Evolutionary conservation across 768 basidiomycete genomes (phyloP).

Genomic region (Naematelia aurantialba): DNA sequence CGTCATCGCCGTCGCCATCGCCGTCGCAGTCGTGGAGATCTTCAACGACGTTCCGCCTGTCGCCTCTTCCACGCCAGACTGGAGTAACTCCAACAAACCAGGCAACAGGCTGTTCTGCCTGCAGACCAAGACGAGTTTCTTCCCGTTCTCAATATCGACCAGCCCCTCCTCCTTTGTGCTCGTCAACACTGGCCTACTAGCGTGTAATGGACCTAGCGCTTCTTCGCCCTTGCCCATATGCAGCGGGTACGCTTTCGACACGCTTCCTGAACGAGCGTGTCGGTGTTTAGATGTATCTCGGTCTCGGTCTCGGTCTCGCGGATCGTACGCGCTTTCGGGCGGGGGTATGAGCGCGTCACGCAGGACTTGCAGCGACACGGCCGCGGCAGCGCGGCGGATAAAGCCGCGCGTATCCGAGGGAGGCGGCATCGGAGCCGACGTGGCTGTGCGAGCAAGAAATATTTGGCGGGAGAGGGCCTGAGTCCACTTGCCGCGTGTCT

Average conservation of each 20-base stretch:
- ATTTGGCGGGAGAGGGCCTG: slow-evolving; percentile 30
- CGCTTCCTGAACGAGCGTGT: slow-evolving; percentile 39
- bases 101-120: slow-evolving; percentile 85
- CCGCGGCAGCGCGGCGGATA: slow-evolving; percentile 64
- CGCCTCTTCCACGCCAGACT: slow-evolving; percentile 21
- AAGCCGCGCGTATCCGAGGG: slow-evolving; percentile 4
- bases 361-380: slow-evolving; percentile 74
- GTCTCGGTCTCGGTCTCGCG: not conserved
- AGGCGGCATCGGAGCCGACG: not conserved
- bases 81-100: slow-evolving; percentile 60
- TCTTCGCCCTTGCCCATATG: not conserved
- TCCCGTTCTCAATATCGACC: slow-evolving; percentile 69
- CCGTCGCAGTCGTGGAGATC: not conserved
- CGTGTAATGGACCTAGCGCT: slow-evolving; percentile 2
- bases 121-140: slow-evolving; percentile 77
- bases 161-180: slow-evolving; percentile 54
- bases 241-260: slow-evolving; percentile 9
- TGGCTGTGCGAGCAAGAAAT: slow-evolving; percentile 4
- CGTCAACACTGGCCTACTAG: slow-evolving; percentile 2
- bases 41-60: not conserved
- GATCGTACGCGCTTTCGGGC: too few species aligned
- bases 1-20: not conserved
- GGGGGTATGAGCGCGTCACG: slow-evolving; percentile 71
- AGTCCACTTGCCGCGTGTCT: slow-evolving; percentile 58
- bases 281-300: slow-evolving; percentile 7